Evolutionary conservation across 306 rosid species (phyloP).

Genomic region (cucumber (Cucumis sativus)): Cucumber_9930_V3 NC_026655.2:17378001-17378500

Average conservation of each 20-base stretch:
- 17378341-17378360: background rate
- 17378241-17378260: background rate
- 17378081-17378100: no score
- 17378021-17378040: no score
- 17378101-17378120: no score
- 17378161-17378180: background rate
- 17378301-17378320: background rate
- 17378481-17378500: background rate
- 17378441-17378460: constrained; percentile 4
- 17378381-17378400: background rate
- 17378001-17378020: no score
- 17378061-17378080: no score
- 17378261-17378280: background rate
- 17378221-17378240: no score
- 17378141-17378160: no score
- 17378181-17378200: background rate
- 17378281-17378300: background rate
- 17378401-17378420: background rate
- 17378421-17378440: background rate
- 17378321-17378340: background rate
- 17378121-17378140: no score
- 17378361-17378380: background rate
- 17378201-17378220: no score
- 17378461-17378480: background rate
- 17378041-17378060: no score